phyloP scores from a whole-genome alignment of 495 filamentous ascomycete genomes.

The Hypoxylon lenormandii region DNA sequence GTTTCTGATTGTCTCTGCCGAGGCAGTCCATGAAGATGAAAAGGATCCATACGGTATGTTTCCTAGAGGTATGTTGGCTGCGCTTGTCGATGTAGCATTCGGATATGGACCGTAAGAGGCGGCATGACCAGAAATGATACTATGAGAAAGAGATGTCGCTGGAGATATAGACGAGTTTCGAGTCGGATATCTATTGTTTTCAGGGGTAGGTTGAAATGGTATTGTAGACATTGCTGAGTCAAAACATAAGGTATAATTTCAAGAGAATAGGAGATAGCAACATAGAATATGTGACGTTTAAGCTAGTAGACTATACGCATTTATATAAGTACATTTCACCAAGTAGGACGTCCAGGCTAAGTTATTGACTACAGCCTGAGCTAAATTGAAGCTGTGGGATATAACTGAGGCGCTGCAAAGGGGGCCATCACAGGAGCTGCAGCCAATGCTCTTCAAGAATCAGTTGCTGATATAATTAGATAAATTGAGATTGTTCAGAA shows the following conservation, averaged over 20 bases:
- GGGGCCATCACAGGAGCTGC: background rate
- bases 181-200: background rate
- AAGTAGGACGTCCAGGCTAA: too few species aligned
- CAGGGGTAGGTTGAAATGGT: background rate
- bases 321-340: too few species aligned
- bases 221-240: slow-evolving; percentile 1
- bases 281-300: too few species aligned
- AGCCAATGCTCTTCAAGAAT: background rate
- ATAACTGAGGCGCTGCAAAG: background rate
- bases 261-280: too few species aligned
- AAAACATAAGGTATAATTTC: background rate
- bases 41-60: background rate
- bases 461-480: too few species aligned
- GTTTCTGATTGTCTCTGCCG: background rate
- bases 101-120: background rate
- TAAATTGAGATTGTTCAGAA: too few species aligned
- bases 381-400: background rate
- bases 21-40: background rate
- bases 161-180: background rate
- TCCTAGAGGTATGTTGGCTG: background rate
- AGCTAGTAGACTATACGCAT: too few species aligned
- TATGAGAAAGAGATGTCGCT: background rate
- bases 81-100: background rate
- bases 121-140: background rate
- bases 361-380: too few species aligned